Conservation (phyloP, 805 yeast genomes). For the Myxozyma sirexii region DNA sequence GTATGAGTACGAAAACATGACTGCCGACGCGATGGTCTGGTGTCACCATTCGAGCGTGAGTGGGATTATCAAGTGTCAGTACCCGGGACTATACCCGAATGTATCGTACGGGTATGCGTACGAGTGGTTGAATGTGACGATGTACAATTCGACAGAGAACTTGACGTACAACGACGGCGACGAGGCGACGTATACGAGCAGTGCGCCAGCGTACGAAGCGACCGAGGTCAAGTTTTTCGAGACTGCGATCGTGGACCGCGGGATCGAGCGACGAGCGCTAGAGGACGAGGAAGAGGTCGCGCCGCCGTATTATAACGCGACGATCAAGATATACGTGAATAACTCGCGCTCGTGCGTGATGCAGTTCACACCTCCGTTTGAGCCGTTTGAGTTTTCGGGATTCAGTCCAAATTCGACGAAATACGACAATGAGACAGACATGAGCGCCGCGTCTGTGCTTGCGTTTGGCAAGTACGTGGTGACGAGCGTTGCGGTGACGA, state of each 20-base stretch:
- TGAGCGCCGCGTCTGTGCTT: neutral
- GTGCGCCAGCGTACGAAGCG: constrained; percentile 10
- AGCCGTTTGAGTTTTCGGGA: constrained; percentile 24
- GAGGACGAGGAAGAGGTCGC: constrained; percentile 16
- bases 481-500: constrained; percentile 27
- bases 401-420: constrained; percentile 23
- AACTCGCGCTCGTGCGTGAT: constrained; percentile 31
- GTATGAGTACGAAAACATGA: neutral
- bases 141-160: constrained; percentile 24
- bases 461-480: constrained; percentile 27
- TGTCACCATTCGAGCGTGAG: constrained; percentile 15
- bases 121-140: constrained; percentile 31
- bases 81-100: constrained; percentile 32
- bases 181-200: constrained; percentile 14
- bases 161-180: constrained; percentile 17
- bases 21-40: constrained; percentile 3
- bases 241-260: neutral
- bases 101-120: constrained; percentile 32
- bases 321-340: constrained; percentile 29
- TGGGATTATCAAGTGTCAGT: constrained; percentile 24
- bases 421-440: neutral
- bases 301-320: constrained; percentile 24
- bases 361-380: constrained; percentile 31
- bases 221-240: neutral
- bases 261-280: neutral